These are phyloP conservation scores for Apiospora marii DNA, from an alignment of 2,329 filamentous ascomycete species.

Conservation along the genomic window DNA sequence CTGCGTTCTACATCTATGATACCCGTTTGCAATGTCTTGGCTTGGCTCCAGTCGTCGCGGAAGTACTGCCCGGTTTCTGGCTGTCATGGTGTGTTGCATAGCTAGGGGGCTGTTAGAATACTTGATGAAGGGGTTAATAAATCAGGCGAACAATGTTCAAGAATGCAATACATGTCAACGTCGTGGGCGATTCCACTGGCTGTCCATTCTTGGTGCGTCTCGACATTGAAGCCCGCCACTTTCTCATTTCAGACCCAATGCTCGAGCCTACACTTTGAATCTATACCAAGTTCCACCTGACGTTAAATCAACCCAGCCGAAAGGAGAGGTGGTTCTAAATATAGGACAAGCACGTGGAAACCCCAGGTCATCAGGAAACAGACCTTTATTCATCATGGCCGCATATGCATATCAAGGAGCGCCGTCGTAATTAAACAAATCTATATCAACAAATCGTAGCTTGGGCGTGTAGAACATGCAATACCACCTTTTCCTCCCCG, in stretches of 20 bases:
- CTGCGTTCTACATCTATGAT: background rate
- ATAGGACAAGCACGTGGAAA: background rate
- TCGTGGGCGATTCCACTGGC: background rate
- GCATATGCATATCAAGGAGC: background rate
- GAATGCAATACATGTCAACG: background rate
- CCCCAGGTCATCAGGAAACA: background rate
- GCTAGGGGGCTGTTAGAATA: background rate
- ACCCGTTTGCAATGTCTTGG: constrained; percentile 4
- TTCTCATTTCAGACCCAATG: no score
- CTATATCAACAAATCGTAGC: background rate
- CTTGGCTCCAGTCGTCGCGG: background rate
- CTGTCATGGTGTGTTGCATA: background rate
- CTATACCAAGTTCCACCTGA: no score
- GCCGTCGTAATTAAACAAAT: background rate
- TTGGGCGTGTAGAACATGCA: no score
- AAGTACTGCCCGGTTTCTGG: background rate
- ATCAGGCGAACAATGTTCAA: background rate
- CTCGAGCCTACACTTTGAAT: no score
- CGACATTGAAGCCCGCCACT: background rate
- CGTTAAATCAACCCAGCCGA: no score
- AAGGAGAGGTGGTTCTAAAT: background rate
- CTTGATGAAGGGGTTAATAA: background rate
- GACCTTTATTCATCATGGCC: background rate
- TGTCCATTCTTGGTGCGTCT: background rate
- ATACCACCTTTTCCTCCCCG: no score